These are phyloP conservation scores for Mycosphaerelloides madeirae DNA, from an alignment of 2,329 filamentous ascomycete species.

Conservation along the genomic window DNA sequence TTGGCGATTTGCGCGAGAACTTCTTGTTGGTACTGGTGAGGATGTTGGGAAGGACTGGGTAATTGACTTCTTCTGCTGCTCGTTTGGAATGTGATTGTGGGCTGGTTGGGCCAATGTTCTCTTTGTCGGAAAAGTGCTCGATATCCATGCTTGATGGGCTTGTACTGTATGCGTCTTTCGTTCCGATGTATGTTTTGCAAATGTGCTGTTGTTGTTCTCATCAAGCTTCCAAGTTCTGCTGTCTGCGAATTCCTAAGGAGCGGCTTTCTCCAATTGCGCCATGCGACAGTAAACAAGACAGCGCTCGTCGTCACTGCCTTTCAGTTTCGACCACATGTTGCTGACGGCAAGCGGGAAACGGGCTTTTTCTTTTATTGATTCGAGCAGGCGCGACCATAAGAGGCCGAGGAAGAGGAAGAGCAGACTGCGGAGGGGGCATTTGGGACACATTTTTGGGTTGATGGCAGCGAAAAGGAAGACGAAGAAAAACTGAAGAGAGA, in stretches of 20 bases:
- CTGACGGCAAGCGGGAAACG: constrained; percentile 1
- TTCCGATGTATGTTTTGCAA: background rate
- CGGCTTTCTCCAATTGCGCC: constrained; percentile 1
- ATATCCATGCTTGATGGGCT: constrained; percentile 3
- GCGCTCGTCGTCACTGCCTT: background rate
- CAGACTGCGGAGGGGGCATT: constrained; percentile 1
- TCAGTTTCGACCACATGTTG: background rate
- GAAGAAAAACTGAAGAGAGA: background rate
- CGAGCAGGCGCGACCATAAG: constrained; percentile 1
- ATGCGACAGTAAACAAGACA: background rate
- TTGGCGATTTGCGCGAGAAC: too few relatives aligned
- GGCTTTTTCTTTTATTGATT: background rate
- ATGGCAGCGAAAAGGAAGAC: background rate
- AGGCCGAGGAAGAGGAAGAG: background rate
- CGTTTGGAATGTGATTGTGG: too few relatives aligned
- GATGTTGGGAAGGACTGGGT: too few relatives aligned
- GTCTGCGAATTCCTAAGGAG: too few relatives aligned
- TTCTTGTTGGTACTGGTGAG: too few relatives aligned
- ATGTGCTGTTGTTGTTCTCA: background rate
- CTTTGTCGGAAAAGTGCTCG: background rate
- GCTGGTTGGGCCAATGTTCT: background rate
- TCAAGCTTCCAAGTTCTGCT: too few relatives aligned
- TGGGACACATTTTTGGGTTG: constrained; percentile 2
- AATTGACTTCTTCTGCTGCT: too few relatives aligned
- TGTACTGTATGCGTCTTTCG: too few relatives aligned